Evolutionary conservation across 768 basidiomycete genomes (phyloP).

Genomic region (Naganishia vaughanmartiniae): DNA sequence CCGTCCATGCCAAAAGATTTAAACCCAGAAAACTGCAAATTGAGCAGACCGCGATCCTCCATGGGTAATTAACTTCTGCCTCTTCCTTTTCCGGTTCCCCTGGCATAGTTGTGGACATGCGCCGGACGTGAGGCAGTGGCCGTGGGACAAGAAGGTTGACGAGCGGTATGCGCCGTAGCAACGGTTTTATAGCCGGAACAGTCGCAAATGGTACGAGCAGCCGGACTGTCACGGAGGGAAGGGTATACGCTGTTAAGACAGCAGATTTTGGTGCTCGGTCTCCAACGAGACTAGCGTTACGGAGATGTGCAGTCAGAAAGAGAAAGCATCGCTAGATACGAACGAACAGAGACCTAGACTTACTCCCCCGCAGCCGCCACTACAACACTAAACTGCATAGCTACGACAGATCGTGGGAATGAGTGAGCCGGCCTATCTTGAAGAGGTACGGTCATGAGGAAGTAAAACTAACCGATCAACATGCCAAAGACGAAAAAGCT

Average conservation of each 20-base stretch:
- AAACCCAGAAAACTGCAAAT: slow-evolving; percentile 28
- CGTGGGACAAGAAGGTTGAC: slow-evolving; percentile 20
- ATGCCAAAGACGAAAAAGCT: slow-evolving; percentile 27
- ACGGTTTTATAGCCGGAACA: slow-evolving; percentile 21
- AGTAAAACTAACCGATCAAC: slow-evolving; percentile 24
- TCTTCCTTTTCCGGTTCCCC: slow-evolving; percentile 24
- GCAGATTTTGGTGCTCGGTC: slow-evolving; percentile 31
- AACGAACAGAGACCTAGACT: neutral
- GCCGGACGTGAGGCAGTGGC: neutral
- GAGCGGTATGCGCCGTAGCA: slow-evolving; percentile 18
- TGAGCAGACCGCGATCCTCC: slow-evolving; percentile 24
- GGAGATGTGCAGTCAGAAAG: neutral
- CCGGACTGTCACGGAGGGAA: slow-evolving; percentile 28
- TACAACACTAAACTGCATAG: slow-evolving; percentile 30
- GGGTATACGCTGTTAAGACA: slow-evolving; percentile 26
- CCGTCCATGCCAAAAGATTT: slow-evolving; percentile 28
- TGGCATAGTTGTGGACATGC: neutral
- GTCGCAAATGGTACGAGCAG: slow-evolving; percentile 29
- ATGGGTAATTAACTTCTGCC: slow-evolving; percentile 30
- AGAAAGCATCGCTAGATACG: neutral
- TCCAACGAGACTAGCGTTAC: slow-evolving; percentile 14
- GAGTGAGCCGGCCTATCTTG: too few relatives aligned
- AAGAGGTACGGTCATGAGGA: neutral
- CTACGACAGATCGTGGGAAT: neutral
- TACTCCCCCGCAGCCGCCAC: slow-evolving; percentile 28